A percentile compares a stretch with the other conserved stretches of the same genome.
Conservation (phyloP, 495 filamentous ascomycete species). For the Xylaria curta region DNA sequence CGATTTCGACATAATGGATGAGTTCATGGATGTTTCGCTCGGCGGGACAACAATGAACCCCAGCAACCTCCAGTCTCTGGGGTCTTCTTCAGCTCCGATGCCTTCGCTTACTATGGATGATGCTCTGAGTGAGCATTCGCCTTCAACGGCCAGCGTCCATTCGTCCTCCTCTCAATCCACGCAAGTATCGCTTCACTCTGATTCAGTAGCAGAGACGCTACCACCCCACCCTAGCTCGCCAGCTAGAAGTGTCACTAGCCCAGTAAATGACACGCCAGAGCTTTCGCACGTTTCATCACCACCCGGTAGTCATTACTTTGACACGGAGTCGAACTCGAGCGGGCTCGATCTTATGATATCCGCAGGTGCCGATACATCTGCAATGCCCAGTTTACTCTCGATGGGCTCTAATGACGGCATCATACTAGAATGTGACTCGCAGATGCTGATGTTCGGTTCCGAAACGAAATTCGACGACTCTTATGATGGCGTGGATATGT, state of each 20-base stretch:
- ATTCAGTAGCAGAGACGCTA: constrained; percentile 32
- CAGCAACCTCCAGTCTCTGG: constrained; percentile 40
- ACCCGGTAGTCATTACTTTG: constrained; percentile 50
- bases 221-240: constrained; percentile 52
- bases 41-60: constrained; percentile 49
- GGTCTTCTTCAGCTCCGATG: constrained; percentile 48
- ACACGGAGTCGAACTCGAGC: constrained; percentile 47
- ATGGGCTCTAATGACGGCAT: constrained; percentile 41
- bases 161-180: constrained; percentile 48
- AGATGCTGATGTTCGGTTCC: constrained; percentile 46
- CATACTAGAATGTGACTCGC: constrained; percentile 45
- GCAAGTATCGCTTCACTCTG: constrained; percentile 39
- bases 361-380: constrained; percentile 33
- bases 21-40: constrained; percentile 53
- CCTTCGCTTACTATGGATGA: constrained; percentile 38
- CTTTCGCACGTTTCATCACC: constrained; percentile 58
- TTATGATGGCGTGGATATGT: constrained; percentile 50
- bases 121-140: constrained; percentile 42
- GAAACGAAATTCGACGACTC: constrained; percentile 53
- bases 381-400: constrained; percentile 42
- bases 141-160: constrained; percentile 46
- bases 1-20: constrained; percentile 53
- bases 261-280: constrained; percentile 53
- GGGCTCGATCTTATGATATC: constrained; percentile 36
- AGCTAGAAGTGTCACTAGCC: constrained; percentile 49